Evolutionary conservation across 192 early-diverging fungal species (phyloP), one percentile per base, ranked within the genome.

Genomic region (Podila epigama): DNA sequence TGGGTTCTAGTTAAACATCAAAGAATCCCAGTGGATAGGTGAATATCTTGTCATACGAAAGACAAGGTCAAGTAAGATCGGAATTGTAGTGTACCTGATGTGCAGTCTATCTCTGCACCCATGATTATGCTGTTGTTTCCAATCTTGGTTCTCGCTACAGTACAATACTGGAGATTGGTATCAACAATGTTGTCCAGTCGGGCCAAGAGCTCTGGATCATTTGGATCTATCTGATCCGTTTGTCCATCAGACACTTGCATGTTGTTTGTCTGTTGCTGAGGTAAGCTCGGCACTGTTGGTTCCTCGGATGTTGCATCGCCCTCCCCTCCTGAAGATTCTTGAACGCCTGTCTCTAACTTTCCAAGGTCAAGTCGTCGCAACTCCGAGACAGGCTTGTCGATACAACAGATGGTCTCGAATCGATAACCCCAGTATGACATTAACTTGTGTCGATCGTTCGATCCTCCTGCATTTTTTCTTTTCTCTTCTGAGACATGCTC

Each of bases 31-130:
- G n/a, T n/a, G n/a, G n/a, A n/a, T n/a, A n/a, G n/a, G n/a, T n/a
- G n/a, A n/a, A n/a, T n/a, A n/a, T n/a, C n/a, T n/a, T n/a, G n/a
- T n/a, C n/a, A n/a, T n/a, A n/a, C n/a, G n/a, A n/a, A n/a, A n/a
- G n/a, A n/a, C n/a, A n/a, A n/a, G n/a, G n/a, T n/a, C n/a, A 2
- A 31, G 51, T 15, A 31, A 67, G 27, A n/a, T 42, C 22, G 12
- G 5, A 6, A 55, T 9, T 27, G 9, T 15, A 29, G 52, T 27
- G 77, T 83, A 82, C 88, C 83, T 40, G 81, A 75, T 22, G 88
- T 71, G 80, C 97, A 98, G 72, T 98, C 96, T 25, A 98, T 92
- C 64, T 98, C 97, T 11, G 93, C 97, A 3, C 94, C 97, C 69
- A 96, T 88, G 20, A 98, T 82, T 8, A 97, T 59, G 33, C 82